These are phyloP conservation scores for Microcyclospora tardicrescens DNA, from an alignment of 2,329 filamentous ascomycete species.

Conservation along the genomic window DNA sequence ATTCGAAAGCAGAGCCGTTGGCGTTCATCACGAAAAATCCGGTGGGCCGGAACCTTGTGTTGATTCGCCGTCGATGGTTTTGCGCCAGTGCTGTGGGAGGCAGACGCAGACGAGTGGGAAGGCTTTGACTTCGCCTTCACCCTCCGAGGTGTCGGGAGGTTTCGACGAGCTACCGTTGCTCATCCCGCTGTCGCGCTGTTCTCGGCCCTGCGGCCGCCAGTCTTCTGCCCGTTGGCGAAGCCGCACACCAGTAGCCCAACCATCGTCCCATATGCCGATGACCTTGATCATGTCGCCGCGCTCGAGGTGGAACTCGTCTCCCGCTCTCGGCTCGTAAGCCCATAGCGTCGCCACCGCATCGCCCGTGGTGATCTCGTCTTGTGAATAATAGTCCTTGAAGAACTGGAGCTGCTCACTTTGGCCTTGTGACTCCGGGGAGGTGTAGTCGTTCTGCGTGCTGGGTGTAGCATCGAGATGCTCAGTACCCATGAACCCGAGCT, in stretches of 20 bases:
- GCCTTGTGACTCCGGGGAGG: conserved; percentile 77
- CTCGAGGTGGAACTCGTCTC: conserved; percentile 85
- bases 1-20: conserved; percentile 1
- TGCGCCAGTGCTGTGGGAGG: conserved; percentile 87
- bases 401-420: conserved; percentile 91
- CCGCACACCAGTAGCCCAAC: conserved; percentile 89
- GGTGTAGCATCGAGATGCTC: conserved; percentile 60
- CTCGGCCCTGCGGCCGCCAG: conserved; percentile 55
- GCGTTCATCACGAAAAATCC: not conserved
- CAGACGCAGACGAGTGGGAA: conserved; percentile 96
- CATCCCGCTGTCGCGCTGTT: conserved; percentile 84
- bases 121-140: conserved; percentile 76
- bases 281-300: conserved; percentile 97
- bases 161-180: conserved; percentile 53
- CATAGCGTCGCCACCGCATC: conserved; percentile 85
- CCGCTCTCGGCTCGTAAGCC: conserved; percentile 90
- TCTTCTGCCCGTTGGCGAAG: conserved; percentile 75
- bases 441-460: conserved; percentile 55
- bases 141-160: conserved; percentile 12
- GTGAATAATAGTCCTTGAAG: conserved; percentile 98
- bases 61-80: conserved; percentile 80
- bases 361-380: conserved; percentile 85
- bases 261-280: conserved; percentile 97
- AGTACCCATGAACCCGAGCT: conserved; percentile 36
- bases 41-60: conserved; percentile 18